Evolutionary conservation across 192 early-diverging fungal species (phyloP), one percentile per base, ranked within the genome.

Genomic region (Podila clonocystis): DNA sequence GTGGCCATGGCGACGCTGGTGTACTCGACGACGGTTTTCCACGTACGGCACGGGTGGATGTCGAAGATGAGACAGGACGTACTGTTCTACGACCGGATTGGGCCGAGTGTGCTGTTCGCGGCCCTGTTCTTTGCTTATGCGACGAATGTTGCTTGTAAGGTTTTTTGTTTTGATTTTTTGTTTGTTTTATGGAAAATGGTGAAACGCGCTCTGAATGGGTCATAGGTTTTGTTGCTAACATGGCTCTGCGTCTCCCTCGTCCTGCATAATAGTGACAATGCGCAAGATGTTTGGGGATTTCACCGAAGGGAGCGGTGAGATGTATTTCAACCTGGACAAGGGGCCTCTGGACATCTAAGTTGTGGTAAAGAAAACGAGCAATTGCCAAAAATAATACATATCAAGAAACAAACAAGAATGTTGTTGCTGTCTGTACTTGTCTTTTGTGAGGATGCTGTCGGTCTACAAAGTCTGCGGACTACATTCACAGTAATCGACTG

Each of bases 1-100:
- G 67, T 73, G 7, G 60, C 70, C 55, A 73, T 80, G 77, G 49
- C 62, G 24, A 65, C 66, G 4, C 31, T 80, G 5, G 71, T 65
- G 5, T 80, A 80, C 31, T 60, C 70, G 33, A 80, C 67, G 2
- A 63, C 67, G 12, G 45, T 73, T 7, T 80, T 73, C 29, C 77
- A 80, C 38, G 9, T 69, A 36, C n/a, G 70, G 31, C 70, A 80
- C 61, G 58, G 28, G 5, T 80, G 77, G 77, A 72, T 80, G 70
- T 49, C 62, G n/a, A 33, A 59, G 26, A 49, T 73, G 60, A 61
- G 77, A 45, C 4, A 24, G 49, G 77, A 80, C 57, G 66, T 65
- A 2, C 41, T 29, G 38, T 80, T 49, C 41, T 80, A 80, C 33
- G 77, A 80, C 36, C 61, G 71, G 0, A 8, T 64, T 1, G 77